Base-by-base conservation (phyloP, 2,329 filamentous ascomycete species). In the Xylariales sp. region DNA sequence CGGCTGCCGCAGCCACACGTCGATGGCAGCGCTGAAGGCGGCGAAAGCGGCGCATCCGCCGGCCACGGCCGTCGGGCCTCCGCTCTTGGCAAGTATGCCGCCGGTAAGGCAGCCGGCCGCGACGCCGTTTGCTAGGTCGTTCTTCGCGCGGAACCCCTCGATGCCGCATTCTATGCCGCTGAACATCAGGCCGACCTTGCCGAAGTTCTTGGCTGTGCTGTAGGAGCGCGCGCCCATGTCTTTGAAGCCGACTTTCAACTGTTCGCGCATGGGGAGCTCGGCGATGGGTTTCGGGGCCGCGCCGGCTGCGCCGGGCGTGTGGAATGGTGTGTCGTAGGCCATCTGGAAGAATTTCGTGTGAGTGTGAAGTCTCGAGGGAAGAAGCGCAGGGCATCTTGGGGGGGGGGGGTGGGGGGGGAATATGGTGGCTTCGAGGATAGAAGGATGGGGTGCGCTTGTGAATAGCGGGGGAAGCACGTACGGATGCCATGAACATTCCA, bases 401-500 rank as follows among this genome's bases (percentile, higher is more conserved):
- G 43, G 3, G n/a, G n/a, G n/a, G n/a, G n/a, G n/a, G n/a, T n/a
- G n/a, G n/a, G n/a, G n/a, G 32, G 23, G 14, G 10, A 3, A 23
- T 14, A 34, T 14, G 23, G 9, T 6, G 0, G 18, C 30, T 14
- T 8, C 3, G 23, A n/a, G 23, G 18, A n/a, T 8, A 28, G 41
- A 18, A 3, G 1, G 43, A 39, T 54, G 10, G 18, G 28, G 30
- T 23, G 30, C 8, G 49, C 6, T 30, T 14, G n/a, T 36, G 30
- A 12, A 39, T 5, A 12, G 4, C 1, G 8, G 39, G 62, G 56
- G 58, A 63, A 68, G 43, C 5, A 84, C 91, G 71, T 89, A 97
- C 93, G 77, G 93, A 96, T 67, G 94, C 93, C 95, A 98, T 99
- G 85, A 99, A 99, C 76, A 98, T 87, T 74, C 96, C 96, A 75